Evolutionary conservation across 345 rosid genomes (phyloP), one percentile per base, ranked within the genome.

Genomic region (Streptanthus diversifolius): DNA sequence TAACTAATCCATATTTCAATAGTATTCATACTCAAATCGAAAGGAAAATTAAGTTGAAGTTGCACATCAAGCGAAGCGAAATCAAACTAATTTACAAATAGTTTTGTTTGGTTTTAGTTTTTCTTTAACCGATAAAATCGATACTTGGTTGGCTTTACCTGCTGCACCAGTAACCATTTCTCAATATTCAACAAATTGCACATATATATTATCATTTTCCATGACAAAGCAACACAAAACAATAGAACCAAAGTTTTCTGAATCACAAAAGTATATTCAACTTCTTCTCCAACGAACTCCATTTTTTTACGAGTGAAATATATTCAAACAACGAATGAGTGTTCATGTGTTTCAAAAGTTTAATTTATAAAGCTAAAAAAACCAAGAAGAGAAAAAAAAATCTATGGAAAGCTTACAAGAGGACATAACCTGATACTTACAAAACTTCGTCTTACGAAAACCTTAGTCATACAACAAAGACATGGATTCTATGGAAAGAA

Each of bases 101-200:
- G 24, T 47, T 47, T 17, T 45, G 11, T 45, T 17, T 45, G 11
- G 24, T 45, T 45, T 45, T 18, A 17, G 22, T 7, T 8, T 45
- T 44, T 15, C 47, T 2, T 15, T 22, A 44, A 15, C 49, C 11
- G 27, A 17, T 18, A 15, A 22, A 37, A 8, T 22, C 1, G 3
- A 1, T 40, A 51, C 13, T 2, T 33, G 25, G 18, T 33, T 63
- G 55, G 33, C 3, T 27, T 77, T 85, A 84, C 97, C 93, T 89
- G 93, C 86, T 14, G 96, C 96, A 15, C 97, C 96, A 5, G 89
- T 89, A 18, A 91, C 85, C 27, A 89, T 74, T 86, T 89, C 52
- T 86, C 89, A 13, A 82, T 56, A 33, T 81, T 72, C 43, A 86
- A 36, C 69, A 84, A 75, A 47, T 75, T 82, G 47, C 88, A 82